These are phyloP conservation scores for Auriscalpium orientale DNA, from an alignment of 768 basidiomycete species.

Conservation along the genomic window DNA sequence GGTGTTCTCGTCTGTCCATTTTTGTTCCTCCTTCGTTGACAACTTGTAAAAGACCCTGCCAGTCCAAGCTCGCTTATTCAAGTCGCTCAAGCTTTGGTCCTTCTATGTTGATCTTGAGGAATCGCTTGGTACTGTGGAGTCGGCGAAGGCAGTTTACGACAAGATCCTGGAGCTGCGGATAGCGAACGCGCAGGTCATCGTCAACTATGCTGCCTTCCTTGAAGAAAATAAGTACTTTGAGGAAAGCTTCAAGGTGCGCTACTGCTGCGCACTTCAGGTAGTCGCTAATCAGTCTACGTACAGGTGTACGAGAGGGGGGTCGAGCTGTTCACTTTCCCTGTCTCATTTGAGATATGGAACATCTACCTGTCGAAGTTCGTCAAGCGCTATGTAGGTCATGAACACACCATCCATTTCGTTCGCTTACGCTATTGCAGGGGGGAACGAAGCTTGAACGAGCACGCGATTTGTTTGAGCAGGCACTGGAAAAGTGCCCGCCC, in stretches of 20 bases:
- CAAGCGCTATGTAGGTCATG: slow-evolving; percentile 77
- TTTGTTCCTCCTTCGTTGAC: slow-evolving; percentile 7
- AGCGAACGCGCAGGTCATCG: slow-evolving; percentile 94
- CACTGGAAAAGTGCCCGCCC: slow-evolving; percentile 90
- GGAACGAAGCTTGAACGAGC: slow-evolving; percentile 92
- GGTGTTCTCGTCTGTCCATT: slow-evolving; percentile 18
- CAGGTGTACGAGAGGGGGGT: slow-evolving; percentile 95
- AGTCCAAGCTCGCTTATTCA: slow-evolving; percentile 88
- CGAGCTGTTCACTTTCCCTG: slow-evolving; percentile 94
- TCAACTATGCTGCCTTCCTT: slow-evolving; percentile 95
- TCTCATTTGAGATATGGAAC: slow-evolving; percentile 99
- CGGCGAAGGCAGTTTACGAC: slow-evolving; percentile 89
- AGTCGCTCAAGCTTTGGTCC: slow-evolving; percentile 97
- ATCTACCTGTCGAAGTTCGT: slow-evolving; percentile 96
- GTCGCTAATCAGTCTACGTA: not conserved
- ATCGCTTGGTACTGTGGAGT: slow-evolving; percentile 90
- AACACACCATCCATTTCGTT: not conserved
- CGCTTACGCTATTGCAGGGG: slow-evolving; percentile 41
- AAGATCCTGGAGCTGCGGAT: slow-evolving; percentile 94
- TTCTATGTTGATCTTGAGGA: slow-evolving; percentile 98
- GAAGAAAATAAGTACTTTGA: slow-evolving; percentile 99
- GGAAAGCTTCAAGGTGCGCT: slow-evolving; percentile 86
- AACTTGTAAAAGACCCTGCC: slow-evolving; percentile 52
- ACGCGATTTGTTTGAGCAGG: slow-evolving; percentile 97
- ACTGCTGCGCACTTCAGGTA: not conserved